phyloP scores from a whole-genome alignment of 768 basidiomycete genomes.

The Lactarius pseudohatsudake region DNA sequence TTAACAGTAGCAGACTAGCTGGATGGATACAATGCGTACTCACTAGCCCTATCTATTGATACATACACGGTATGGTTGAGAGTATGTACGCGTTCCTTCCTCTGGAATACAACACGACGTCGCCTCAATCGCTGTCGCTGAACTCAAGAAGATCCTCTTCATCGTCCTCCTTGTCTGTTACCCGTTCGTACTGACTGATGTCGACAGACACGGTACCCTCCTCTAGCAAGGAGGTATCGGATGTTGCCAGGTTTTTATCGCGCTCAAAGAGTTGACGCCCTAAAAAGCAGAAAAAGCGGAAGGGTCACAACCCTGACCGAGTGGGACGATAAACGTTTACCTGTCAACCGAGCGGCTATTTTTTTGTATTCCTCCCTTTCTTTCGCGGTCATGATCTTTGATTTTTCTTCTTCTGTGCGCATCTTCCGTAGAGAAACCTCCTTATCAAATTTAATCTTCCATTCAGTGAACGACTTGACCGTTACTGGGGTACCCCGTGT shows the following conservation, averaged over 20 bases:
- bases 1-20: constrained; percentile 48
- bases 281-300: constrained; percentile 36
- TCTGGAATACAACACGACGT: constrained; percentile 1
- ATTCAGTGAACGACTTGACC: constrained; percentile 69
- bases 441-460: constrained; percentile 78
- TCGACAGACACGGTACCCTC: constrained; percentile 89
- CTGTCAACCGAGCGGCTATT: constrained; percentile 58
- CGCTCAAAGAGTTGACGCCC: constrained; percentile 93
- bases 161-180: constrained; percentile 54
- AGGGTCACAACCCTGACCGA: constrained; percentile 11
- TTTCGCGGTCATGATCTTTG: constrained; percentile 69
- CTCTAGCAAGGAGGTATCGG: constrained; percentile 80
- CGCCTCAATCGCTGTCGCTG: constrained; percentile 79
- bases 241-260: constrained; percentile 62
- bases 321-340: constrained; percentile 43
- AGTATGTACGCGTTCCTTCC: constrained; percentile 15
- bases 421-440: constrained; percentile 58
- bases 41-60: constrained; percentile 16
- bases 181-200: constrained; percentile 83
- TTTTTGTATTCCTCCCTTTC: constrained; percentile 85
- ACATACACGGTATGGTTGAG: constrained; percentile 13
- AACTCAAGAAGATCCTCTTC: constrained; percentile 66
- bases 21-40: constrained; percentile 24
- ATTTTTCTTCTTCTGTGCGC: constrained; percentile 74
- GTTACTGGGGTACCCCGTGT: constrained; percentile 94